Percentiles rank a stretch among this genome's conserved stretches.
phyloP scores from a whole-genome alignment of 139 green algal species.

The Closterium sp. region DNA sequence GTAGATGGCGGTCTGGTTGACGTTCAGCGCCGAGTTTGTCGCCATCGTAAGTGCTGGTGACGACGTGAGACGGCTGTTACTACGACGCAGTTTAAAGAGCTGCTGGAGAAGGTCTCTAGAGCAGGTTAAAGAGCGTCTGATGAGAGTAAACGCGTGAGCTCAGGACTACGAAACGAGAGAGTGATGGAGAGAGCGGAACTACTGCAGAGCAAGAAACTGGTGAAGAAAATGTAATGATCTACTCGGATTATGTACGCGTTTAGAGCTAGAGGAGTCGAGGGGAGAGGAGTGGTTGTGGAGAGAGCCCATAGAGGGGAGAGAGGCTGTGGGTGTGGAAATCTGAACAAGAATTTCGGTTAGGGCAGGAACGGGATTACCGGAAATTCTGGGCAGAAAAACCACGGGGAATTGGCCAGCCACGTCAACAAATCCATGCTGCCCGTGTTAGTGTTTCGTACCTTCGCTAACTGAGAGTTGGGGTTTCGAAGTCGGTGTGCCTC shows the following conservation, averaged over 20 bases:
- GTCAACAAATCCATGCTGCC: no score
- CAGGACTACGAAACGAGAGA: neutral
- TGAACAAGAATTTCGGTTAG: no score
- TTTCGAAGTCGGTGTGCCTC: neutral
- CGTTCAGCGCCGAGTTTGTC: neutral
- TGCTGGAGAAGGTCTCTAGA: no score
- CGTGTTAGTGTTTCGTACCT: neutral
- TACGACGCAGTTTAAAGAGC: no score
- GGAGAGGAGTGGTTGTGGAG: neutral
- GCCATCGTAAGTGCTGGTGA: neutral
- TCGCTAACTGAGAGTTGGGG: neutral
- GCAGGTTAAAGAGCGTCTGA: neutral
- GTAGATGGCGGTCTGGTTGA: neutral
- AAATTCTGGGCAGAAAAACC: no score
- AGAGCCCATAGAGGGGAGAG: neutral
- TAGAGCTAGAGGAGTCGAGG: neutral
- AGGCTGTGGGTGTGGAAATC: neutral
- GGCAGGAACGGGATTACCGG: no score
- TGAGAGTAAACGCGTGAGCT: no score
- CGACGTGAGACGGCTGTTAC: neutral
- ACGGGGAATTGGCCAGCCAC: no score
- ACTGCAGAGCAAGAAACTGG: neutral
- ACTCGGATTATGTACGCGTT: no score
- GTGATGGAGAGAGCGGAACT: neutral
- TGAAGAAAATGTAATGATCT: no score